Evolutionary conservation across 2,329 filamentous ascomycete species (phyloP), one percentile per base, ranked within the genome.

Genomic region (Aspergillus calidoustus): DNA sequence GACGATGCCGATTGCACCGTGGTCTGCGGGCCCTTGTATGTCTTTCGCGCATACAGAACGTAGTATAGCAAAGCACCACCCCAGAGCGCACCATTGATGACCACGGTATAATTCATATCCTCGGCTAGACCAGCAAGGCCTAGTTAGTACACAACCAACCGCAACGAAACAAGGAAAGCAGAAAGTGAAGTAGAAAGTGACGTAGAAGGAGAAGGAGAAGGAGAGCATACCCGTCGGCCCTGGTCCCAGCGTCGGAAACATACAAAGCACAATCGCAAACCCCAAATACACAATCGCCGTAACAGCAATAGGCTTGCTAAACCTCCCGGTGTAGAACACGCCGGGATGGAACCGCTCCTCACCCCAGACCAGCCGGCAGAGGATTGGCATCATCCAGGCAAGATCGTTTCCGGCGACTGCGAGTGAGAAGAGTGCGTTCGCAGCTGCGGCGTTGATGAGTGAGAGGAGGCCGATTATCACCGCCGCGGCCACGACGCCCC

Each of bases 61-160:
- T 87, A 88, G 72, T 87, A 87, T 3, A 80, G 50, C 62, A 86
- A 63, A 0, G 82, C 79, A 3, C 85, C 84, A 11, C 80, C 78
- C 86, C 86, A 88, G 2, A 88, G 81, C 1, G 81, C 79, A 54
- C 78, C 78, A 65, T 87, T 87, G 61, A 88, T 85, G 6, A 87
- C 85, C 4, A 87, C 80, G 0, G 86, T 87, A 69, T 88, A 88
- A 65, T 88, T 88, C 86, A 88, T 88, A 41, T 72, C 73, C 54
- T 81, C 66, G 0, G 79, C 76, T 79, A 59, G 11, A 54, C 28
- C 28, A n/a, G 51, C 9, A 17, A 57, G 11, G 5, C 11, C 54
- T 41, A 61, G 34, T 54, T 13, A 60, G 54, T 8, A 13, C 38
- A 46, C 9, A 41, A 15, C 19, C 17, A 22, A 9, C 7, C 74